Conservation (phyloP, 2,329 filamentous ascomycete species). For the Hysterium pulicare region DNA sequence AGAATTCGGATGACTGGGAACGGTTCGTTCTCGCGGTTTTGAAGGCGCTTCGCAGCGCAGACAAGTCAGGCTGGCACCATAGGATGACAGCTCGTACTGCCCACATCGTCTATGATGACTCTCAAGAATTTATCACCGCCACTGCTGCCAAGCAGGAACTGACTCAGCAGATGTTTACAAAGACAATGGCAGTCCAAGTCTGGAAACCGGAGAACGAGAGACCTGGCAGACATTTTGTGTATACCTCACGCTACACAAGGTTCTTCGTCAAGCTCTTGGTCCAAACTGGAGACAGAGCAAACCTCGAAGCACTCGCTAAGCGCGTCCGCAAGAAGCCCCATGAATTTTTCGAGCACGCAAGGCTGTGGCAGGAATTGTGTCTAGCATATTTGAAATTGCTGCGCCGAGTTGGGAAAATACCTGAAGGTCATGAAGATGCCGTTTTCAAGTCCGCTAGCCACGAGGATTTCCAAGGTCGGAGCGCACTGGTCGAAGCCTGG, state of each 20-base stretch:
- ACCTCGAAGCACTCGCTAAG: slow-evolving; percentile 73
- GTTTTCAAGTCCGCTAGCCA: slow-evolving; percentile 62
- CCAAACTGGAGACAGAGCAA: slow-evolving; percentile 69
- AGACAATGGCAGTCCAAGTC: slow-evolving; percentile 90
- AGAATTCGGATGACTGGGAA: slow-evolving; percentile 54
- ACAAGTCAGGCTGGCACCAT: slow-evolving; percentile 95
- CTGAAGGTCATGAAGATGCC: slow-evolving; percentile 60
- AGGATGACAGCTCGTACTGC: slow-evolving; percentile 77
- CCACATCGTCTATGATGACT: slow-evolving; percentile 58
- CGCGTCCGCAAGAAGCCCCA: slow-evolving; percentile 77
- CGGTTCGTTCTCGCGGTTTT: slow-evolving; percentile 62
- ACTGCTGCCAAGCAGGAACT: slow-evolving; percentile 71
- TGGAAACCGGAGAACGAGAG: slow-evolving; percentile 91
- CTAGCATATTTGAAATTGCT: slow-evolving; percentile 58
- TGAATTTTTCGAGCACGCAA: slow-evolving; percentile 64
- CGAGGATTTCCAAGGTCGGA: slow-evolving; percentile 62
- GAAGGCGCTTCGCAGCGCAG: slow-evolving; percentile 61
- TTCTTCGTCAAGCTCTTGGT: slow-evolving; percentile 76
- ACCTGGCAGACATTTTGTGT: slow-evolving; percentile 84
- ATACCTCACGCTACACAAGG: slow-evolving; percentile 79
- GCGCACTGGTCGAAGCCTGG: slow-evolving; percentile 59
- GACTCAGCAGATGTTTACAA: slow-evolving; percentile 83
- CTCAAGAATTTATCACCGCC: slow-evolving; percentile 48
- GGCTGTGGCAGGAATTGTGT: slow-evolving; percentile 62
- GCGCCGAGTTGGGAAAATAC: slow-evolving; percentile 55